phyloP scores from a whole-genome alignment of 306 rosid species.

The Mimosa bimucronata region DNA sequence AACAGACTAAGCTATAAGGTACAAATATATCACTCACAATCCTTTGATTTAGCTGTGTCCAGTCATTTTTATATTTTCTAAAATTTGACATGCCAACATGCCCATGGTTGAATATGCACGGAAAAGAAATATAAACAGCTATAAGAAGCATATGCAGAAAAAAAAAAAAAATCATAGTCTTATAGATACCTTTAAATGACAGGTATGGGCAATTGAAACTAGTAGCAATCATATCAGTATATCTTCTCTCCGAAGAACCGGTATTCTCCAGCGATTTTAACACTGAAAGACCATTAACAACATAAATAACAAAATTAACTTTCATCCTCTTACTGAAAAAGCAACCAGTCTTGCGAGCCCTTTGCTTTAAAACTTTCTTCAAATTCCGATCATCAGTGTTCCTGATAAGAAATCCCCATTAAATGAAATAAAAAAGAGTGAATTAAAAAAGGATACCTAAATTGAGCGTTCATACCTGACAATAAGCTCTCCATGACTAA shows the following conservation, averaged over 20 bases:
- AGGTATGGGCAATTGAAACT: constrained; percentile 68
- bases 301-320: constrained; percentile 77
- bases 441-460: constrained; percentile 21
- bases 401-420: constrained; percentile 56
- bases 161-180: constrained; percentile 14
- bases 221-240: constrained; percentile 49
- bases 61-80: not conserved
- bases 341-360: constrained; percentile 48
- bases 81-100: not conserved
- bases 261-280: constrained; percentile 57
- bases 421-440: constrained; percentile 29
- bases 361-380: constrained; percentile 51
- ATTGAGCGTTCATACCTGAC: constrained; percentile 58
- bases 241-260: constrained; percentile 43
- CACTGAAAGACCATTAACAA: constrained; percentile 66
- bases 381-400: constrained; percentile 53
- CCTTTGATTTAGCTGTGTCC: not conserved
- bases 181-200: constrained; percentile 70
- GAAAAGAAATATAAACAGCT: not conserved
- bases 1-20: not conserved
- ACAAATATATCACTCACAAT: not conserved
- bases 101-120: not conserved
- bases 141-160: not conserved
- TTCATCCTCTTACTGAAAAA: constrained; percentile 51
- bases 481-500: constrained; percentile 68